Percentiles rank a stretch among this genome's conserved stretches.
phyloP scores from a whole-genome alignment of 176 grass and related monocot species.

The Carex myosuroides region DNA sequence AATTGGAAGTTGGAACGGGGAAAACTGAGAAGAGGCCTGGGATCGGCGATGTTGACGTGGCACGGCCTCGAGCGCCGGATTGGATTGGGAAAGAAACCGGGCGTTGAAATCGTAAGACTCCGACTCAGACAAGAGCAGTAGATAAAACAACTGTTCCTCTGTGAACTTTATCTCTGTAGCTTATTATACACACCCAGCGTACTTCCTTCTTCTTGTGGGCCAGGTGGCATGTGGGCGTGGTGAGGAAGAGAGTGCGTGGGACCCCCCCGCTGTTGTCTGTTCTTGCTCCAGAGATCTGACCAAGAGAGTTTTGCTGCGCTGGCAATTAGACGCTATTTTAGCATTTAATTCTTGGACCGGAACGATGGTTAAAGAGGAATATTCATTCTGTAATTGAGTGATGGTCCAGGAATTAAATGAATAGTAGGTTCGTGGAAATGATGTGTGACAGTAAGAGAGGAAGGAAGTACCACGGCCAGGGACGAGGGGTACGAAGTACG shows the following conservation, averaged over 20 bases:
- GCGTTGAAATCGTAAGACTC: not conserved
- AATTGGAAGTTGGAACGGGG: not conserved
- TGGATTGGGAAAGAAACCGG: not conserved
- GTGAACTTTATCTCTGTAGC: not conserved
- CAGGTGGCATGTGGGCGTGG: not conserved
- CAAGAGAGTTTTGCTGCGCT: slow-evolving; percentile 1
- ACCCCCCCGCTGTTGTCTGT: not conserved
- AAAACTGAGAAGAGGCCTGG: slow-evolving; percentile 31
- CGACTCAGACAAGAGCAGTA: not conserved
- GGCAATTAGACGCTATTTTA: not conserved
- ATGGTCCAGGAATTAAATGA: not conserved
- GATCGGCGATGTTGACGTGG: slow-evolving; percentile 53
- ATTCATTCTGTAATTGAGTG: not conserved
- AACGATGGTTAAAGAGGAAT: not conserved
- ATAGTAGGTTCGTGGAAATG: not conserved
- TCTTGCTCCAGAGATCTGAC: slow-evolving; percentile 2
- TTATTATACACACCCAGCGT: not conserved
- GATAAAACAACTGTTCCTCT: not conserved
- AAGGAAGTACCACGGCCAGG: slow-evolving; percentile 52
- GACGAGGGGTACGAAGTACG: slow-evolving; percentile 35
- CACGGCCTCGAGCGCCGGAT: slow-evolving; percentile 31
- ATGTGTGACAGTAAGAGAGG: not conserved
- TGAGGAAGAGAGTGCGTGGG: not conserved
- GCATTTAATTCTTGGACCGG: not conserved
- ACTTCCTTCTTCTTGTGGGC: not conserved